Evolutionary conservation across 768 basidiomycete genomes (phyloP), one percentile per base, ranked within the genome.

Genomic region (Ramaria rubella): DNA sequence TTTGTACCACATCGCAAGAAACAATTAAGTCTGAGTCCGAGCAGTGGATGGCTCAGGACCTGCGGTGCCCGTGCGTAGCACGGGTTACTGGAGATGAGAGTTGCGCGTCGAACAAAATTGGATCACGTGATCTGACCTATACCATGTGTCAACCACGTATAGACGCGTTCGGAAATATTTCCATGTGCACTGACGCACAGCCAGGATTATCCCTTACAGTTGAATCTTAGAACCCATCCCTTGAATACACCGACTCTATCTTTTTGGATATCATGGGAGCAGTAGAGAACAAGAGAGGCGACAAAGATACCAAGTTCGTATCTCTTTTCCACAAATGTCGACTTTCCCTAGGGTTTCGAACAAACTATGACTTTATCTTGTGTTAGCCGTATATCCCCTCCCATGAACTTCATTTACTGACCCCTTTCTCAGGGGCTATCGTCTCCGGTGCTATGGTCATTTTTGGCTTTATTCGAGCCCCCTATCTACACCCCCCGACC

Each of bases 401-500:
- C n/a, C 8, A 5, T 52, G 15, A 21, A 19, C 52, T 15, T 23
- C 19, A 46, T 46, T n/a, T 17, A 12, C 19, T 29, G 5, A 52
- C 36, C 7, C 6, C 24, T 15, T 29, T 8, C 8, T 24, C 33
- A 56, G 55, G 55, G 55, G 9, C 26, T 15, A 26, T 48, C 43
- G 30, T 27, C 34, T 56, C 55, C n/a, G 5, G 15, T 19, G 27
- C 48, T 17, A 56, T 56, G 55, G 9, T 21, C 5, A 31, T 48
- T 6, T 48, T 56, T 29, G n/a, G n/a, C 14, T 29, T 46, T 19
- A 56, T 33, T 9, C 40, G 42, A 31, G 24, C n/a, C 1, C 43
- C 42, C 11, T 56, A 56, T 15, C 55, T 56, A 9, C 43, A 56
- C 14, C 44, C 33, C n/a, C 55, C 55, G 7, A 56, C 44, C 9